Evolutionary conservation across 1,284 basidiomycete species (phyloP).

Genomic region (Schizophyllum amplum): DNA sequence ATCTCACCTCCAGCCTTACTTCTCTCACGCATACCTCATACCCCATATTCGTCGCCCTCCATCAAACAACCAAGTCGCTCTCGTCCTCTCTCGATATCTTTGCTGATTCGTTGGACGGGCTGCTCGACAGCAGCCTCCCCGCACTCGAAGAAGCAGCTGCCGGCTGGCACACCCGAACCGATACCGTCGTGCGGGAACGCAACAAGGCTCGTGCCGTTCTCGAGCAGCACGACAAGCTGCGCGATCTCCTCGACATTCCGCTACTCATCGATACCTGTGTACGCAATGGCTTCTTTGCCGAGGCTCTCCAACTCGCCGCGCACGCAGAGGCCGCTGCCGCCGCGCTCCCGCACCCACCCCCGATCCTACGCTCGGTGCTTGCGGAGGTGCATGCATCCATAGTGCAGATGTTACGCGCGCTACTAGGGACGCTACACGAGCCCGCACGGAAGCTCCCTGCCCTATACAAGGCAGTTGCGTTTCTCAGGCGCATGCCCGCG

Average conservation of each 20-base stretch:
- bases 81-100: conserved; percentile 54
- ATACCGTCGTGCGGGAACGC: conserved; percentile 53
- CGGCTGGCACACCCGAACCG: conserved; percentile 31
- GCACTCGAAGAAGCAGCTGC: conserved; percentile 45
- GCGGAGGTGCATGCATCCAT: conserved; percentile 71
- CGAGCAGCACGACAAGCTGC: conserved; percentile 86
- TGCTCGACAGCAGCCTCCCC: conserved; percentile 58
- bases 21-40: conserved; percentile 85
- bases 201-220: conserved; percentile 72
- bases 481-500: conserved; percentile 71
- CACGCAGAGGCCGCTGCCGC: conserved; percentile 53
- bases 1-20: conserved; percentile 80
- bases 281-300: conserved; percentile 83
- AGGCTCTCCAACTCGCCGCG: conserved; percentile 76
- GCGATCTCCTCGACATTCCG: conserved; percentile 86
- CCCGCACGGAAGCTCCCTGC: conserved; percentile 79
- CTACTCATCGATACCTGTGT: conserved; percentile 88
- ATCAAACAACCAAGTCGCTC: conserved; percentile 65
- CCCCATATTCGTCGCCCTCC: conserved; percentile 79
- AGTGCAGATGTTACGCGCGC: conserved; percentile 66
- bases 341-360: conserved; percentile 29
- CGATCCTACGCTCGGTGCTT: conserved; percentile 51
- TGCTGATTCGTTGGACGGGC: conserved; percentile 55
- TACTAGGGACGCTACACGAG: conserved; percentile 75
- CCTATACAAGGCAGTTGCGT: conserved; percentile 81